A percentile compares a stretch with the other conserved stretches of the same genome.
Conservation (phyloP, 108 stramenopile genomes). For the Seminavis robusta region DNA sequence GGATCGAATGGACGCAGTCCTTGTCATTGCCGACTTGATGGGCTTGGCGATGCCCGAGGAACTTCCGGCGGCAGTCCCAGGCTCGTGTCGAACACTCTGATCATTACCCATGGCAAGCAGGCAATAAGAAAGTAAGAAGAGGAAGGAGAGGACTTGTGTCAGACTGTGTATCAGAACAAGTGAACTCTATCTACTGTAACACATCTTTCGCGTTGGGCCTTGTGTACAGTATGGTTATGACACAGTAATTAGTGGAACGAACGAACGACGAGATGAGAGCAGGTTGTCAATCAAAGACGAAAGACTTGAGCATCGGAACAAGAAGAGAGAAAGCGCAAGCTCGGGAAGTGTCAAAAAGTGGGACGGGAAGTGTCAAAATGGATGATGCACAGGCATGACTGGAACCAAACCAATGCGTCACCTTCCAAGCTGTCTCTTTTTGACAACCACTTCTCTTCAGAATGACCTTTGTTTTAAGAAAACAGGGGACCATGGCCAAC, state of each 20-base stretch:
- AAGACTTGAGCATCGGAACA: too few relatives aligned
- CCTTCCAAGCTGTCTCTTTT: too few relatives aligned
- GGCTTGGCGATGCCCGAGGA: slow-evolving; percentile 11
- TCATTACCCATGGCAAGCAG: slow-evolving; percentile 32
- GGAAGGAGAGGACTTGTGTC: background rate
- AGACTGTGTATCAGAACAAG: background rate
- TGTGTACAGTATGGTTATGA: background rate
- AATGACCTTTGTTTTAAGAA: too few relatives aligned
- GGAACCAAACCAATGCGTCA: too few relatives aligned
- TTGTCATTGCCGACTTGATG: slow-evolving; percentile 29
- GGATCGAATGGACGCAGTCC: slow-evolving; percentile 23
- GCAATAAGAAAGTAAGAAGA: background rate
- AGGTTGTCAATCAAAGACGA: too few relatives aligned
- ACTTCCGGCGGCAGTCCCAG: slow-evolving; percentile 29
- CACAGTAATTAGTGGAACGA: too few relatives aligned
- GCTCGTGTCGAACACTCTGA: slow-evolving; percentile 35
- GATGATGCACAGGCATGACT: too few relatives aligned
- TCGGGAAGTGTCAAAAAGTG: too few relatives aligned
- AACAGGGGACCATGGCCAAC: too few relatives aligned
- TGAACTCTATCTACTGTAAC: background rate
- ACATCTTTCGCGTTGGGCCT: background rate
- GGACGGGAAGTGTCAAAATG: too few relatives aligned
- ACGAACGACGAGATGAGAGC: background rate
- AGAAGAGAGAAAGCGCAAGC: too few relatives aligned
- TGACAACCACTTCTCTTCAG: too few relatives aligned